Percentiles rank a stretch among this genome's conserved stretches.
phyloP scores from a whole-genome alignment of 352 stramenopile species.

The Pythium oligandrum region DNA sequence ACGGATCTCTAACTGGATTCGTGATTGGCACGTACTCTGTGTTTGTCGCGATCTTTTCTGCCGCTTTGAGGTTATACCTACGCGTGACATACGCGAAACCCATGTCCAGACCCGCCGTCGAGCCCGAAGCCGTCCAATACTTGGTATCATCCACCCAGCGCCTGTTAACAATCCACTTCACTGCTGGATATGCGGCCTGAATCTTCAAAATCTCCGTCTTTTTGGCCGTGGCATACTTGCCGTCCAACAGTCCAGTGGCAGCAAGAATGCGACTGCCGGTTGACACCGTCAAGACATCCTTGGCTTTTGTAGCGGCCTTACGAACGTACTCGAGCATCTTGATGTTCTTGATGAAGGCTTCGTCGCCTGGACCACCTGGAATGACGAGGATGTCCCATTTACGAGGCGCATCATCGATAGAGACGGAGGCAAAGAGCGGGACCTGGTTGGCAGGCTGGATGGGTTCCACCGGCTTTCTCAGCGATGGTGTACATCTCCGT shows the following conservation, averaged over 20 bases:
- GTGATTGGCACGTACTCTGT: constrained; percentile 40
- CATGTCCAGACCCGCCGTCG: constrained; percentile 67
- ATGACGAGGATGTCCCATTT: constrained; percentile 44
- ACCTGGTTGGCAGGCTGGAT: constrained; percentile 33
- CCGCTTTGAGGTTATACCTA: constrained; percentile 20
- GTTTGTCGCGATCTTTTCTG: constrained; percentile 26
- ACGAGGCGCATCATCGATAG: constrained; percentile 20
- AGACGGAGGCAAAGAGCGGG: constrained; percentile 29
- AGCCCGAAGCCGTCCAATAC: constrained; percentile 53
- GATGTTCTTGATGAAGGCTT: too few species aligned
- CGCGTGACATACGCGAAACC: constrained; percentile 36
- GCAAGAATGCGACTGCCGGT: constrained; percentile 47
- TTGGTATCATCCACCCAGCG: constrained; percentile 55
- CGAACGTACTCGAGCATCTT: constrained; percentile 40
- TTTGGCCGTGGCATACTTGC: constrained; percentile 53
- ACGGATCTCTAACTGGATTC: constrained; percentile 33
- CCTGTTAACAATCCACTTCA: constrained; percentile 51
- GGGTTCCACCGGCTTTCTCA: constrained; percentile 20
- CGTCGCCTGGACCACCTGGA: constrained; percentile 30
- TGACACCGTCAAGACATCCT: constrained; percentile 47
- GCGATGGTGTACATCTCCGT: constrained; percentile 54
- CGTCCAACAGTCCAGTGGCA: constrained; percentile 35
- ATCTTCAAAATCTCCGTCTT: constrained; percentile 44
- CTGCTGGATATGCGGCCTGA: constrained; percentile 18
- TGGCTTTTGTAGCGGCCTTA: constrained; percentile 18